Base-by-base conservation (phyloP, 768 basidiomycete genomes). In the Lentinus brumalis region DNA sequence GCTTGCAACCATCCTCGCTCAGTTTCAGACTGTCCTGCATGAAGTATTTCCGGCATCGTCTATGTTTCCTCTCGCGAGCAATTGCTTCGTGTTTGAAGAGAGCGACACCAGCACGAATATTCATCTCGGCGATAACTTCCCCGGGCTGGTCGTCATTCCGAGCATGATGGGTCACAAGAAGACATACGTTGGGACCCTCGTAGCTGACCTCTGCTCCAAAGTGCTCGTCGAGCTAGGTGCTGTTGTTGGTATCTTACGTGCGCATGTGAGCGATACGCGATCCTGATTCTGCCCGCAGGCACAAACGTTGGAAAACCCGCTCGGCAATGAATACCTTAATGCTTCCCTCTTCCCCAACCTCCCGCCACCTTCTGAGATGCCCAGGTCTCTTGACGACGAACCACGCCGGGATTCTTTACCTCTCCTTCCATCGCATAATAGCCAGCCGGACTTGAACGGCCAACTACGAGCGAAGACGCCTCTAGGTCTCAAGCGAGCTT, bases 201-300 rank as follows among this genome's bases (percentile, higher is more conserved):
- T 99, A 57, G 94, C 93, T 16, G 94, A 94, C 69, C 75, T 97
- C 18, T 95, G 93, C 66, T 94, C 94, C 38, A 86, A 89, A 62
- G 84, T 98, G 51, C 78, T 99, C 26, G 85, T 85, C 21, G 93
- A 94, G 72, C 89, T 98, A 66, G 90, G 93, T 40, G 83, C 85
- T 40, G 73, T 97, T 78, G 96, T 97, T 66, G 62, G 91, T 76
- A 39, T 12, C 12, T 49, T 26, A 4, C 26, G n/a, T 11, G 42
- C 18, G 42, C 8, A 6, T 15, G 29, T 49, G 8, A 4, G 12
- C 29, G 21, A 49, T 3, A 49, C 8, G 46, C 3, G 3, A 18
- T 45, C n/a, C 46, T 49, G 12, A 49, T 8, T 9, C 5, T 30
- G 14, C 21, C 15, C 29, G 57, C 67, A 96, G 95, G 83, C 88